Evolutionary conservation across 2,329 filamentous ascomycete species (phyloP).

Genomic region (Aspergillus sp.): DNA sequence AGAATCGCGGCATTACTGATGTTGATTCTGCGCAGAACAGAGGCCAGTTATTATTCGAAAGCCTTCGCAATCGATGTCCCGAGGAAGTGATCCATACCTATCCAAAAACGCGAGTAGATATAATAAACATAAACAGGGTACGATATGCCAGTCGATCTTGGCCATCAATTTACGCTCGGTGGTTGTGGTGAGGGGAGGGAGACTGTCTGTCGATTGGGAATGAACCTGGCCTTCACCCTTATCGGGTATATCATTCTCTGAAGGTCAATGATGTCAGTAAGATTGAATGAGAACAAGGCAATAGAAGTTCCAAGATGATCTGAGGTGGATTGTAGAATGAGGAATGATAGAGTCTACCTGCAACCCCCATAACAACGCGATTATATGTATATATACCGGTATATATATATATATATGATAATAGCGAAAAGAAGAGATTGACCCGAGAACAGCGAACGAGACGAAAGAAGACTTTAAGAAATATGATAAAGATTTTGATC

Average conservation of each 20-base stretch:
- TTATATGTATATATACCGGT: background rate
- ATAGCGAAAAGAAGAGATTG: no score
- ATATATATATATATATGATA: background rate
- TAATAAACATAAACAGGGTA: conserved; percentile 69
- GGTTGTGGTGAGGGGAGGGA: conserved; percentile 30
- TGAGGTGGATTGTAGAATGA: background rate
- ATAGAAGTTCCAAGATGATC: background rate
- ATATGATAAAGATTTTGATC: no score
- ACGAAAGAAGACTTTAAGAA: no score
- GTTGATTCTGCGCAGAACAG: conserved; percentile 54
- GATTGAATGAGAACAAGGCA: no score
- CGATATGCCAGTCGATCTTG: conserved; percentile 66
- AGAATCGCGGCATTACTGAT: conserved; percentile 74
- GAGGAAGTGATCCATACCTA: conserved; percentile 25
- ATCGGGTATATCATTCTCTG: conserved; percentile 1
- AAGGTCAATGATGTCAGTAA: background rate
- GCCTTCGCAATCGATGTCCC: no score
- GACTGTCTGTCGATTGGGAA: conserved; percentile 11
- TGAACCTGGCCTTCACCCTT: conserved; percentile 16
- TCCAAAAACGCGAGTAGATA: conserved; percentile 67
- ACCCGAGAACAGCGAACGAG: no score
- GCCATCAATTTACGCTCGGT: conserved; percentile 60
- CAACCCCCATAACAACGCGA: conserved; percentile 4
- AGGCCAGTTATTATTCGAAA: conserved; percentile 4
- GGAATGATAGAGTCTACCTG: conserved; percentile 6